Conservation (phyloP, 163 green algal genomes). For the Scenedesmus sp. region DNA sequence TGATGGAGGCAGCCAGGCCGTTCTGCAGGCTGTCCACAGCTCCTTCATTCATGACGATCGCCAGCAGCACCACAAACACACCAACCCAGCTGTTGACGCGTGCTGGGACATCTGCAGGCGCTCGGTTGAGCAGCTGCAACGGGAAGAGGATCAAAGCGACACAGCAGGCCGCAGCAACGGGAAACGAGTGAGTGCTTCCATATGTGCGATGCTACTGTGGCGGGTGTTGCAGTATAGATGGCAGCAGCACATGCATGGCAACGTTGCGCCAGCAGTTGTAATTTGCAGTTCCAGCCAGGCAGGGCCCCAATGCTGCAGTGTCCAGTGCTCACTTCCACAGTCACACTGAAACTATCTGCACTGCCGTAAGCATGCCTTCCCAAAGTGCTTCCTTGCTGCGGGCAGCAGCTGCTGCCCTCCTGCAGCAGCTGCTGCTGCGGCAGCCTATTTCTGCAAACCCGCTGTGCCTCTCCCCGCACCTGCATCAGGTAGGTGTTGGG, state of each 20-base stretch:
- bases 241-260: too few species aligned
- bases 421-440: not conserved
- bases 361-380: too few species aligned
- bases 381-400: not conserved
- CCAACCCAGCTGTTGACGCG: constrained; percentile 71
- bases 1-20: constrained; percentile 72
- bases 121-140: not conserved
- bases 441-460: not conserved
- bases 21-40: constrained; percentile 80
- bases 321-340: too few species aligned
- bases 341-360: too few species aligned
- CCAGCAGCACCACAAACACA: constrained; percentile 69
- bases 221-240: too few species aligned
- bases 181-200: not conserved
- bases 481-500: constrained; percentile 73
- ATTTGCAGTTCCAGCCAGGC: too few species aligned
- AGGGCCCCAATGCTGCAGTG: too few species aligned
- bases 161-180: not conserved
- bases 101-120: constrained; percentile 25
- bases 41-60: constrained; percentile 76
- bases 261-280: too few species aligned
- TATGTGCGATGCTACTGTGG: not conserved
- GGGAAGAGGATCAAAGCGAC: not conserved
- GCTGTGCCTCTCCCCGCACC: constrained; percentile 17
- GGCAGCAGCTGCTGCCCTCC: not conserved